phyloP scores from a whole-genome alignment of 2,329 filamentous ascomycete species.

The Alternaria metachromatica region DNA sequence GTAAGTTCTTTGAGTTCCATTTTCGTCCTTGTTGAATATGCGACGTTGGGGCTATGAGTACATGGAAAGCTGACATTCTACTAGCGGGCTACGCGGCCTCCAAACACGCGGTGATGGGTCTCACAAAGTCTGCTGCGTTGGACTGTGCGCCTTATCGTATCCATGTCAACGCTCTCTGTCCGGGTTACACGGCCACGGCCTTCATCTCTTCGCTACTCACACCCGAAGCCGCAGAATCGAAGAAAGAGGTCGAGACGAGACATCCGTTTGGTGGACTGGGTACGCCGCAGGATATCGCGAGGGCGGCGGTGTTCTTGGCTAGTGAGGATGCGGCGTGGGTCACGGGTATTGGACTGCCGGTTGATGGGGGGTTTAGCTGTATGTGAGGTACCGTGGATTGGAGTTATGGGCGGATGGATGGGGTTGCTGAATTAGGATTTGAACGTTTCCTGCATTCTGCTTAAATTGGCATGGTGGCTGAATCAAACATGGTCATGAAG shows the following conservation, averaged over 20 bases:
- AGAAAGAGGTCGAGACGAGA: slow-evolving; percentile 16
- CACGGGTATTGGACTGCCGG: slow-evolving; percentile 53
- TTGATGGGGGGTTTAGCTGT: slow-evolving; percentile 55
- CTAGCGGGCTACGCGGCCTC: slow-evolving; percentile 52
- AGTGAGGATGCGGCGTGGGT: slow-evolving; percentile 57
- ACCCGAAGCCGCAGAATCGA: slow-evolving; percentile 10
- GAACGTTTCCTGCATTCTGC: neutral
- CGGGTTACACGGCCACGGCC: slow-evolving; percentile 52
- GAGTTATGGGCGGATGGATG: neutral
- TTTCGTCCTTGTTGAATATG: neutral
- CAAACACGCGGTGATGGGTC: slow-evolving; percentile 59
- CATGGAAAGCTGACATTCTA: neutral
- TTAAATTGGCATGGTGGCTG: neutral
- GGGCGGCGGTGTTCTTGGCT: slow-evolving; percentile 54
- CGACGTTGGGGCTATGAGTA: neutral
- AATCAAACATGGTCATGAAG: too few relatives aligned
- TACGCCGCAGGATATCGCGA: slow-evolving; percentile 40
- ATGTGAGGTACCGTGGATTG: slow-evolving; percentile 13
- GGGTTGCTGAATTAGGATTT: neutral
- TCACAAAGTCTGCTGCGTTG: slow-evolving; percentile 58
- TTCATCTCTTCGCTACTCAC: slow-evolving; percentile 32
- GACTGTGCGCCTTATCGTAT: slow-evolving; percentile 59
- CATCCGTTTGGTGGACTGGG: slow-evolving; percentile 44
- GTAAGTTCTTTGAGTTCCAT: slow-evolving; percentile 22
- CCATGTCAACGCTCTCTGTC: slow-evolving; percentile 62